Conservation (phyloP, 345 rosid genomes). For the Eucalyptus grandis region DNA sequence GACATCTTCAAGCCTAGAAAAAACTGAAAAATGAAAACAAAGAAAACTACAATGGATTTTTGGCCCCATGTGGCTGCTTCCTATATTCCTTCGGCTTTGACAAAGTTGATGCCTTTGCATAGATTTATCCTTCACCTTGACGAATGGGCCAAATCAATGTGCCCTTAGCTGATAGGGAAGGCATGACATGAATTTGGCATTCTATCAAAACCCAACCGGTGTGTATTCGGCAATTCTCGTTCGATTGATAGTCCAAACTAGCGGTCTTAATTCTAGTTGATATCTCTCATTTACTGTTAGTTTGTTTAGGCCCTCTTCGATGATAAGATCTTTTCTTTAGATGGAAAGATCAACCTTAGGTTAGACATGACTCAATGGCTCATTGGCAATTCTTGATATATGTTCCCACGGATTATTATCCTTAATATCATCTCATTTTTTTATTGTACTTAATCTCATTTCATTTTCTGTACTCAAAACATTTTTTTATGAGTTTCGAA, state of each 20-base stretch:
- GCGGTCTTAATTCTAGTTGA: background rate
- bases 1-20: background rate
- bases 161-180: background rate
- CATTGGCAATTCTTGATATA: background rate
- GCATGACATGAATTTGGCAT: background rate
- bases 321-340: background rate
- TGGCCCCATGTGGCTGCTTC: background rate
- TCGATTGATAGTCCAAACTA: background rate
- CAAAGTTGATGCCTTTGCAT: background rate
- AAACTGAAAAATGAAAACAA: background rate
- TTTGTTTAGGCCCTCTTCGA: background rate
- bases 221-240: background rate
- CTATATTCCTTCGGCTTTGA: background rate
- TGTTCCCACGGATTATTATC: background rate
- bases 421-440: background rate
- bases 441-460: background rate
- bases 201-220: background rate
- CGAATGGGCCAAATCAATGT: background rate
- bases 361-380: background rate
- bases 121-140: background rate
- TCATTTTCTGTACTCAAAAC: background rate
- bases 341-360: background rate
- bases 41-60: background rate
- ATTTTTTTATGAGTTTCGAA: background rate
- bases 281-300: background rate